These are phyloP conservation scores for Monascus purpureus DNA, from an alignment of 495 filamentous ascomycete species.

Conservation along the genomic window DNA sequence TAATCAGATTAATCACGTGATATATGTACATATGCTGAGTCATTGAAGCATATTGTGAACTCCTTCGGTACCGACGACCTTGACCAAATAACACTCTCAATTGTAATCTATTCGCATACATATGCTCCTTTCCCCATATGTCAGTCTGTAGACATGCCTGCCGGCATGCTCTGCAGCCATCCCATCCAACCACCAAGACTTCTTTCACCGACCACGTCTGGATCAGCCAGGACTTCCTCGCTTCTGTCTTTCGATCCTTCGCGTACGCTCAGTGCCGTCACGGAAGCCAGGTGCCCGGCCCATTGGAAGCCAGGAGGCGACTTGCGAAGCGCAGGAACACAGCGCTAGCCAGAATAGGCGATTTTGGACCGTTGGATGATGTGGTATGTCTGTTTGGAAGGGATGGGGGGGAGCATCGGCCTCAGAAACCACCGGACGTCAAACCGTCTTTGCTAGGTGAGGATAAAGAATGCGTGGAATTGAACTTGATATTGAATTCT, in stretches of 20 bases:
- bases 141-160: slow-evolving; percentile 32
- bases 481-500: too few species aligned
- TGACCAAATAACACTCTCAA: too few species aligned
- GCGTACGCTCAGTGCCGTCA: slow-evolving; percentile 26
- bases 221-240: slow-evolving; percentile 41
- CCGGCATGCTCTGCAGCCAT: slow-evolving; percentile 22
- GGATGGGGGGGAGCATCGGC: slow-evolving; percentile 29
- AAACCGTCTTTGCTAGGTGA: slow-evolving; percentile 9
- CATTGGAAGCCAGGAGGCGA: slow-evolving; percentile 43
- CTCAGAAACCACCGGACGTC: slow-evolving; percentile 24
- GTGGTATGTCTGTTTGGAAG: slow-evolving; percentile 28
- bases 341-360: slow-evolving; percentile 24
- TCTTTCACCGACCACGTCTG: slow-evolving; percentile 28
- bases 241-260: slow-evolving; percentile 35
- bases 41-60: too few species aligned
- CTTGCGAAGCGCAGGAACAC: slow-evolving; percentile 37
- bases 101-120: too few species aligned
- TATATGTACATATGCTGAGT: too few species aligned
- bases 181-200: slow-evolving; percentile 4
- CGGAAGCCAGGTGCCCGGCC: slow-evolving; percentile 43
- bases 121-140: slow-evolving; percentile 14
- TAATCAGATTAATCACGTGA: too few species aligned
- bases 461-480: too few species aligned
- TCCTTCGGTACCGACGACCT: too few species aligned
- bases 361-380: slow-evolving; percentile 16